These are phyloP conservation scores for Castanopsis chinensis DNA, from an alignment of 306 rosid species.

Conservation along the genomic window DNA sequence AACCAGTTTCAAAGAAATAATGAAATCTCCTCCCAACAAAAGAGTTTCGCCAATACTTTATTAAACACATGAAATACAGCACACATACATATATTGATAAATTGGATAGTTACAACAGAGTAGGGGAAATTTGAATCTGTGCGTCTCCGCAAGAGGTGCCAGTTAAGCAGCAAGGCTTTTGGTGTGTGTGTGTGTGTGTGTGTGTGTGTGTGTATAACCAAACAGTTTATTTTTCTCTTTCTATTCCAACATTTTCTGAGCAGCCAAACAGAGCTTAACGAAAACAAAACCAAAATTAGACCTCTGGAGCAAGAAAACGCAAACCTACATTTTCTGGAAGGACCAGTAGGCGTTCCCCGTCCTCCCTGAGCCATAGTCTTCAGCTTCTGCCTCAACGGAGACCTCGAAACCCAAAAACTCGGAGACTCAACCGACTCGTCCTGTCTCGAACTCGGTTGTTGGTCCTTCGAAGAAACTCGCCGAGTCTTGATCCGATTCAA, in stretches of 20 bases:
- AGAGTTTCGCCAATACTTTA: too few relatives aligned
- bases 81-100: too few relatives aligned
- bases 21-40: too few relatives aligned
- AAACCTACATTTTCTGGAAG: constrained; percentile 3
- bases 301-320: neutral
- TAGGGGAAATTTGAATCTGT: too few relatives aligned
- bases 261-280: neutral
- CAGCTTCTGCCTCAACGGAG: neutral
- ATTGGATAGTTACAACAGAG: too few relatives aligned
- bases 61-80: too few relatives aligned
- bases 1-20: too few relatives aligned
- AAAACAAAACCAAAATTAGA: neutral
- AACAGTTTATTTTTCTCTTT: neutral
- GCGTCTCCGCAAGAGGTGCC: too few relatives aligned
- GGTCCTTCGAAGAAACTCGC: neutral
- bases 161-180: too few relatives aligned
- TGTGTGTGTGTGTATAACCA: too few relatives aligned
- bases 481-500: constrained; percentile 12
- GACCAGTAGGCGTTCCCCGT: neutral
- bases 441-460: neutral
- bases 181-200: too few relatives aligned
- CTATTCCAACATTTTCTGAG: neutral
- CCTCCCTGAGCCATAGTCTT: neutral
- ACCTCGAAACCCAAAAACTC: neutral
- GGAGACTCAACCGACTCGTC: neutral